A percentile compares a stretch with the other conserved stretches of the same genome.
Evolutionary conservation across 2,329 filamentous ascomycete species (phyloP).

Genomic region (Exophiala xenobiotica): DNA sequence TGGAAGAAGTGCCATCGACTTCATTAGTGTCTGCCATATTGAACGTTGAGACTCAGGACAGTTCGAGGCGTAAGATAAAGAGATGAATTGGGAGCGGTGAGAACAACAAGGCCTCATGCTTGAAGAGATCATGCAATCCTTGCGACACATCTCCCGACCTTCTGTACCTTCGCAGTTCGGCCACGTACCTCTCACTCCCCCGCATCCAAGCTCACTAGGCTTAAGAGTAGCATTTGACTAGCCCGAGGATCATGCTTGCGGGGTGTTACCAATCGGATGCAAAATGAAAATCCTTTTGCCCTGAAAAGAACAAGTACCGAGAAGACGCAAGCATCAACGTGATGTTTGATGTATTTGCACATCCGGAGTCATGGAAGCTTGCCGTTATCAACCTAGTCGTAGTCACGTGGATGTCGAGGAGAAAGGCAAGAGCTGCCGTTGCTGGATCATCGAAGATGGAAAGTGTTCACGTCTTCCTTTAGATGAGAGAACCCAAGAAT

Average conservation of each 20-base stretch:
- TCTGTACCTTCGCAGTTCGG: background rate
- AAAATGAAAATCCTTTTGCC: too few species aligned
- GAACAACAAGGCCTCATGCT: background rate
- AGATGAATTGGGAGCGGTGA: background rate
- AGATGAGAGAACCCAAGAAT: background rate
- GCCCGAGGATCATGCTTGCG: background rate
- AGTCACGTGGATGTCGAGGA: background rate
- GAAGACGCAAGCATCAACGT: background rate
- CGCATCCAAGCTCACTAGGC: background rate
- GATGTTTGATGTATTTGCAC: background rate
- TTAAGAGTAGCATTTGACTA: background rate
- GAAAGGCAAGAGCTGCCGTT: background rate
- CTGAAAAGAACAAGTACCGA: background rate
- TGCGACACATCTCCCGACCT: too few species aligned
- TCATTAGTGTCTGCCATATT: conserved; percentile 16
- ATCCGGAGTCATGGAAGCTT: conserved; percentile 1
- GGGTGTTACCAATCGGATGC: background rate
- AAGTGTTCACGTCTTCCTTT: background rate
- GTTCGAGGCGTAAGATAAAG: background rate
- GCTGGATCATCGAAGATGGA: background rate
- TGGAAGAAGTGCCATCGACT: conserved; percentile 13
- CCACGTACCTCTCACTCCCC: background rate
- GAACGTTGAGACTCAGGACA: background rate
- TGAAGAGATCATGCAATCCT: too few species aligned
- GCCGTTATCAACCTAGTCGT: background rate